These are phyloP conservation scores for Diaporthe aspalathi DNA, from an alignment of 2,329 filamentous ascomycete genomes.

Conservation along the genomic window DNA sequence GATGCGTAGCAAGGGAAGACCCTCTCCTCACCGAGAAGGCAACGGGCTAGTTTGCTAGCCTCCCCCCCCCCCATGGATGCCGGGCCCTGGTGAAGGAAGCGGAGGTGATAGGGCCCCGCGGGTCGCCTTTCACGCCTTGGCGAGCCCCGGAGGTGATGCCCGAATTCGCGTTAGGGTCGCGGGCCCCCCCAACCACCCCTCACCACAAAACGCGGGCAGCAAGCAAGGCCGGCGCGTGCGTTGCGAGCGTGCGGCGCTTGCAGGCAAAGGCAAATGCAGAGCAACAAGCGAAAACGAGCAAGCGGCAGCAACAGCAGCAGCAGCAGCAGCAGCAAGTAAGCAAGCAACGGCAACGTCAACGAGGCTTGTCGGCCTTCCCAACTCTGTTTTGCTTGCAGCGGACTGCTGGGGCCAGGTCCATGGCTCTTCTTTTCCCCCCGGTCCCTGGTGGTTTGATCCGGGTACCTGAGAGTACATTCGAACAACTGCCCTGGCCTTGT, in stretches of 20 bases:
- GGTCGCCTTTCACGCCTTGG: constrained; percentile 14
- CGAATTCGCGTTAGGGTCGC: constrained; percentile 14
- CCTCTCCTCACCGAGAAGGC: constrained; percentile 7
- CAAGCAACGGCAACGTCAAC: neutral
- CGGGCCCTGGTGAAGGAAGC: neutral
- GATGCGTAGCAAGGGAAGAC: neutral
- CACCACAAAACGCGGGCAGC: neutral
- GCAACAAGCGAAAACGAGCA: constrained; percentile 8
- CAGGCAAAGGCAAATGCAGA: neutral
- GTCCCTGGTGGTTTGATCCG: neutral
- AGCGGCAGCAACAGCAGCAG: neutral
- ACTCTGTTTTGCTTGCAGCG: constrained; percentile 17
- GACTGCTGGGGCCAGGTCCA: neutral
- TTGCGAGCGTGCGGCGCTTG: constrained; percentile 21
- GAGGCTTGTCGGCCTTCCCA: neutral
- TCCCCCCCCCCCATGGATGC: neutral
- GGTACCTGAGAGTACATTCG: constrained; percentile 22
- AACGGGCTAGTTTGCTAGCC: neutral
- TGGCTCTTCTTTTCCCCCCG: constrained; percentile 5
- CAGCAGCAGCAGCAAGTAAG: neutral
- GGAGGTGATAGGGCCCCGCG: constrained; percentile 27
- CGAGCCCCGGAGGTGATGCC: constrained; percentile 25
- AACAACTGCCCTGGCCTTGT: neutral
- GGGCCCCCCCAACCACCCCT: neutral
- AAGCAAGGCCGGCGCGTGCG: neutral